Evolutionary conservation across 2,329 filamentous ascomycete species (phyloP).

Genomic region (Beauveria sp.): DNA sequence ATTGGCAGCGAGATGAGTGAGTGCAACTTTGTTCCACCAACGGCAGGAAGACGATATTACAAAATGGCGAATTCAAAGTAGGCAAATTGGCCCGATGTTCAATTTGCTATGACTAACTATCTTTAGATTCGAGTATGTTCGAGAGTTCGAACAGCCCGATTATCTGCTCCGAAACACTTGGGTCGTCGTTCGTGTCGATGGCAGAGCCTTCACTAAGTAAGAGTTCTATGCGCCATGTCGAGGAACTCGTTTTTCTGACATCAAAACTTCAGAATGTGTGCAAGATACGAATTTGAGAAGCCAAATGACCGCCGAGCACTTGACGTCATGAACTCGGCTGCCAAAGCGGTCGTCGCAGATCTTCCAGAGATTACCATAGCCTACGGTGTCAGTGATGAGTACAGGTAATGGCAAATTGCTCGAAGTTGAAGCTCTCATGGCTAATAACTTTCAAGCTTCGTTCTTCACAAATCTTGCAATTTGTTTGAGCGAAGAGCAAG

Average conservation of each 20-base stretch:
- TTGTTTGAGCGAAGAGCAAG: slow-evolving; percentile 81
- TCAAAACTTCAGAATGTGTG: slow-evolving; percentile 55
- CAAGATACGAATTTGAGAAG: slow-evolving; percentile 79
- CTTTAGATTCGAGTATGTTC: slow-evolving; percentile 85
- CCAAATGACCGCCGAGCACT: slow-evolving; percentile 85
- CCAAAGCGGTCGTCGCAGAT: slow-evolving; percentile 74
- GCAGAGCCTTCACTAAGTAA: slow-evolving; percentile 90
- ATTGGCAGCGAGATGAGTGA: background rate
- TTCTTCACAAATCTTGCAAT: slow-evolving; percentile 73
- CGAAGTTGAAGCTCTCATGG: no score
- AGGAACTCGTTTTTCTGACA: background rate
- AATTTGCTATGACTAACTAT: background rate
- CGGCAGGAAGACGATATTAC: background rate
- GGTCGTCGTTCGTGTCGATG: slow-evolving; percentile 91
- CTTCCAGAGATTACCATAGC: slow-evolving; percentile 79
- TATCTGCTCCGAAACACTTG: slow-evolving; percentile 81
- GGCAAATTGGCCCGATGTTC: slow-evolving; percentile 13
- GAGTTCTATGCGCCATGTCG: slow-evolving; percentile 7
- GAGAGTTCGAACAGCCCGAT: slow-evolving; percentile 77
- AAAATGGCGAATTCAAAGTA: slow-evolving; percentile 49
- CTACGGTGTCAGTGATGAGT: slow-evolving; percentile 94
- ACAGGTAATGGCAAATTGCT: slow-evolving; percentile 45
- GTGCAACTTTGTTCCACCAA: background rate
- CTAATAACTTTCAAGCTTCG: slow-evolving; percentile 51
- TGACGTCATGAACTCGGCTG: slow-evolving; percentile 90